These are phyloP conservation scores for Eucalyptus tenuipes DNA, from an alignment of 345 rosid genomes.

Conservation along the genomic window DNA sequence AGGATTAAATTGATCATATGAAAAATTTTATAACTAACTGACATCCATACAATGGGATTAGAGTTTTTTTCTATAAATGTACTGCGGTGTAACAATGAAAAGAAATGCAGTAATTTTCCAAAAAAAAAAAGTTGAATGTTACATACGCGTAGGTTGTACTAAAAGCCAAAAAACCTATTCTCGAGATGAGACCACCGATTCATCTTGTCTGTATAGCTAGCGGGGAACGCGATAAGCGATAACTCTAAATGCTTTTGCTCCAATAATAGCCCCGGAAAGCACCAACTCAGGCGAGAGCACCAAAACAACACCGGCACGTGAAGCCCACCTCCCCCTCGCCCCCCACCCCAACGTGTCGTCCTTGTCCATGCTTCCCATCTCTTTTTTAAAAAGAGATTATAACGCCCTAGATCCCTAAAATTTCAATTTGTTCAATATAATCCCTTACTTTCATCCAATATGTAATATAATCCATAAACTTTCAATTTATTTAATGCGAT, in stretches of 20 bases:
- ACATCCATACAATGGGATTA: too few species aligned
- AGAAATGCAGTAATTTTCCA: not conserved
- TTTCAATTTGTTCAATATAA: too few species aligned
- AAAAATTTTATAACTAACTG: too few species aligned
- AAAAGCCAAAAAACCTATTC: not conserved
- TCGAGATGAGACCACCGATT: not conserved
- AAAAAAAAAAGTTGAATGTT: not conserved
- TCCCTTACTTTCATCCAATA: too few species aligned
- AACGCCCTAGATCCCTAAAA: accelerated
- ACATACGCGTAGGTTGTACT: not conserved
- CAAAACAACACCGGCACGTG: not conserved
- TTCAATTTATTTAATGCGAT: accelerated
- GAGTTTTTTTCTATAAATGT: too few species aligned
- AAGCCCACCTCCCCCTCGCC: not conserved
- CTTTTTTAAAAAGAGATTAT: too few species aligned
- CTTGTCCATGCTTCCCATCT: not conserved
- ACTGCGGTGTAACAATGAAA: not conserved
- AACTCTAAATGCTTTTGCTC: not conserved
- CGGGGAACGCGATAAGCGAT: not conserved
- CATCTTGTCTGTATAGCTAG: not conserved
- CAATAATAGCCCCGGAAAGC: not conserved
- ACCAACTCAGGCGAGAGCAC: not conserved
- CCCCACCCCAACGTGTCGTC: not conserved
- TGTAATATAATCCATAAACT: too few species aligned
- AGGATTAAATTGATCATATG: accelerated